These are phyloP conservation scores for Phytophthora agathidicida DNA, from an alignment of 352 stramenopile species.

Conservation along the genomic window DNA sequence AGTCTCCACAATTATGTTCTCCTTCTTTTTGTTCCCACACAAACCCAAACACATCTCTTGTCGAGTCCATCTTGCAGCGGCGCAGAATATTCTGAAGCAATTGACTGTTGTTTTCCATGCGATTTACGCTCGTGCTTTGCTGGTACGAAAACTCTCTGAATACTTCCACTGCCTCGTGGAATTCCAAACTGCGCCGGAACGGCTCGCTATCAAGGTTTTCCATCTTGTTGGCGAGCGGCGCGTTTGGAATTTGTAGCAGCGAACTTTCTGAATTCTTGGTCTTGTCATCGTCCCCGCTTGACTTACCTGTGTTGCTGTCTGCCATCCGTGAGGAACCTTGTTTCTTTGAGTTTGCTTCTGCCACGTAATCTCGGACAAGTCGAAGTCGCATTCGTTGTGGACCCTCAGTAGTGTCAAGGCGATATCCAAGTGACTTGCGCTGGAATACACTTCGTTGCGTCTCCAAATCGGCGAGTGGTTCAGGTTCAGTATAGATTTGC, in stretches of 20 bases:
- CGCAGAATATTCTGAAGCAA: constrained; percentile 20
- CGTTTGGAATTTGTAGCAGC: background rate
- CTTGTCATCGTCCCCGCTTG: background rate
- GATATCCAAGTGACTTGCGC: constrained; percentile 40
- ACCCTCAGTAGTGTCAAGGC: constrained; percentile 56
- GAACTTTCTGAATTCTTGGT: background rate
- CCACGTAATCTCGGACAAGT: constrained; percentile 44
- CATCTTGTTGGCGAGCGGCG: background rate
- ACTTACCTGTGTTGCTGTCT: background rate
- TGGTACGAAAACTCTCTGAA: constrained; percentile 42
- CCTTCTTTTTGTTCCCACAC: background rate
- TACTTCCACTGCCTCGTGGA: constrained; percentile 62
- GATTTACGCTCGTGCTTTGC: background rate
- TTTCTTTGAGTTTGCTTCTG: background rate
- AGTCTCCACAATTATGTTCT: background rate
- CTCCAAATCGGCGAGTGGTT: background rate
- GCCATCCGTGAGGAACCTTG: background rate
- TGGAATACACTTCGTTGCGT: constrained; percentile 55
- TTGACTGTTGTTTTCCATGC: background rate
- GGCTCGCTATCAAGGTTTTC: constrained; percentile 14
- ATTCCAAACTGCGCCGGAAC: constrained; percentile 43
- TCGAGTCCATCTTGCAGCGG: constrained; percentile 29
- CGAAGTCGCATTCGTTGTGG: constrained; percentile 58
- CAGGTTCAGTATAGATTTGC: constrained; percentile 10
- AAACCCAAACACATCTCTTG: constrained; percentile 6